Percentiles rank a stretch among this genome's conserved stretches.
Evolutionary conservation across 23 red algal species (phyloP).

Genomic region (Gracilaria vermiculophylla): DNA sequence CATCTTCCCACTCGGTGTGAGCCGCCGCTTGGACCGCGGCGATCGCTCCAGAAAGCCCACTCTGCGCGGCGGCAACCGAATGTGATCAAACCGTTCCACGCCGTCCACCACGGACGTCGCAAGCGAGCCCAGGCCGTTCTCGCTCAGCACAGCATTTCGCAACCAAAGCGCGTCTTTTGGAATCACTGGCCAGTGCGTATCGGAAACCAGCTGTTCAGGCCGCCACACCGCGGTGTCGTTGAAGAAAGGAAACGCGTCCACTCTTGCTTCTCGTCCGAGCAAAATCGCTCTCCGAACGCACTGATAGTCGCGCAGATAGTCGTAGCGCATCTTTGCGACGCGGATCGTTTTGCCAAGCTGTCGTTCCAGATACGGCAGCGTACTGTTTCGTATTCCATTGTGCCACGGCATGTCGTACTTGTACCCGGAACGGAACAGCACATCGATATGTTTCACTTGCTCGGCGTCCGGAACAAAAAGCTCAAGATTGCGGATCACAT

Average conservation of each 20-base stretch:
- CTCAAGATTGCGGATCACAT: slow-evolving; percentile 57
- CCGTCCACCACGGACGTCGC: background rate
- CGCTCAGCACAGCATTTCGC: slow-evolving; percentile 37
- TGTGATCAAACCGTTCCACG: slow-evolving; percentile 3
- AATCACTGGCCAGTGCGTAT: slow-evolving; percentile 62
- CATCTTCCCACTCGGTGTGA: slow-evolving; percentile 6
- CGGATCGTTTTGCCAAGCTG: slow-evolving; percentile 55
- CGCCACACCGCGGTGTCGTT: slow-evolving; percentile 63
- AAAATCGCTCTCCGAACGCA: slow-evolving; percentile 55
- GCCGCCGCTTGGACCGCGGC: slow-evolving; percentile 47
- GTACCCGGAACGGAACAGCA: slow-evolving; percentile 52
- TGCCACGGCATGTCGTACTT: slow-evolving; percentile 53
- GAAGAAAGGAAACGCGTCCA: slow-evolving; percentile 74
- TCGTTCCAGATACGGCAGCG: slow-evolving; percentile 13
- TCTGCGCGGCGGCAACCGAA: slow-evolving; percentile 42
- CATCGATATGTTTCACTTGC: slow-evolving; percentile 31
- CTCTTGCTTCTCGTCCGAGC: slow-evolving; percentile 56
- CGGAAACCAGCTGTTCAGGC: slow-evolving; percentile 39
- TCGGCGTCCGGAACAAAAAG: slow-evolving; percentile 61
- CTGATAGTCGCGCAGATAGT: slow-evolving; percentile 45
- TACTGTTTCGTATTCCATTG: slow-evolving; percentile 61
- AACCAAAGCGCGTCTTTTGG: slow-evolving; percentile 65
- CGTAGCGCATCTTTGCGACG: slow-evolving; percentile 53
- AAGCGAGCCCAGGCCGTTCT: slow-evolving; percentile 11
- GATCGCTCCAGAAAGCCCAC: slow-evolving; percentile 43